Conservation (phyloP, 805 yeast genomes). For the Blastobotrys terrestris region DNA sequence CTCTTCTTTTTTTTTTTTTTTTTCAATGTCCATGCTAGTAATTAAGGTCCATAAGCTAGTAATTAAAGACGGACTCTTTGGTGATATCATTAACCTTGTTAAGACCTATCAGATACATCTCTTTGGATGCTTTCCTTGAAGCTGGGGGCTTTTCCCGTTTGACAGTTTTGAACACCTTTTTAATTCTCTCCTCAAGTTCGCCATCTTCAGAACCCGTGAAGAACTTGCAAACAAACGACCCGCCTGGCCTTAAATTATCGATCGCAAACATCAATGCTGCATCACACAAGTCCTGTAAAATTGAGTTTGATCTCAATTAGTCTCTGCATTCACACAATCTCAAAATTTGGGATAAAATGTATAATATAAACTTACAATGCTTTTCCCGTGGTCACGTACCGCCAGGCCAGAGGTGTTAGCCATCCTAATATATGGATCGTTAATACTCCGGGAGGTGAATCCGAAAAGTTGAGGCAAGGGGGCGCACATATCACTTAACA, state of each 20-base stretch:
- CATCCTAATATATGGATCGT: slow-evolving; percentile 85
- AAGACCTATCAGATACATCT: slow-evolving; percentile 72
- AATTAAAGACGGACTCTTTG: slow-evolving; percentile 1
- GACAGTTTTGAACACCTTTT: slow-evolving; percentile 55
- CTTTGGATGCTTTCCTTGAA: slow-evolving; percentile 72
- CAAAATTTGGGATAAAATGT: background rate
- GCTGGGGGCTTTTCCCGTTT: slow-evolving; percentile 73
- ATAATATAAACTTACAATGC: slow-evolving; percentile 48
- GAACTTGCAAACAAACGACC: slow-evolving; percentile 74
- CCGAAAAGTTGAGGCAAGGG: slow-evolving; percentile 44
- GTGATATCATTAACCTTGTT: slow-evolving; percentile 35
- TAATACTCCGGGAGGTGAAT: slow-evolving; percentile 77
- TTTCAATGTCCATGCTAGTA: too few species aligned
- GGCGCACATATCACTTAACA: slow-evolving; percentile 80
- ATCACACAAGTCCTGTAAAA: slow-evolving; percentile 71
- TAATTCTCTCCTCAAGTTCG: slow-evolving; percentile 53
- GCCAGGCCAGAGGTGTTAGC: slow-evolving; percentile 58
- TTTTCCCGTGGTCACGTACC: slow-evolving; percentile 72
- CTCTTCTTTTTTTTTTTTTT: too few species aligned
- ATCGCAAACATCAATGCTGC: slow-evolving; percentile 79
- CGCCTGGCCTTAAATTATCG: slow-evolving; percentile 62
- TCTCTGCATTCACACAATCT: background rate
- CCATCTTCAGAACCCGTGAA: slow-evolving; percentile 78
- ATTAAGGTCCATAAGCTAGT: background rate
- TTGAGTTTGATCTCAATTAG: too few species aligned